phyloP scores from a whole-genome alignment of 225 moss, liverwort and hornwort species.

The Lunularia cruciata region DNA sequence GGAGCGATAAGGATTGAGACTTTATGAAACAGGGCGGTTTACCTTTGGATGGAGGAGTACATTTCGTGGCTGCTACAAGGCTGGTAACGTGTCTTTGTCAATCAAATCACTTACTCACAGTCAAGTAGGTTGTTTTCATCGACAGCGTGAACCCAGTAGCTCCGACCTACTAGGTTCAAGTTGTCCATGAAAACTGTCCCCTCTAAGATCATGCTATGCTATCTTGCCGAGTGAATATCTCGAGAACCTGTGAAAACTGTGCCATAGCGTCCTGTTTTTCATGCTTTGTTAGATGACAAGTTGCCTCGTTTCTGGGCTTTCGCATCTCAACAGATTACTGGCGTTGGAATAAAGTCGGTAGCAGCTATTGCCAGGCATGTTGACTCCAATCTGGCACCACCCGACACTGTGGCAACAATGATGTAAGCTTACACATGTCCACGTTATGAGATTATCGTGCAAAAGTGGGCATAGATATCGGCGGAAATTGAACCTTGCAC shows the following conservation, averaged over 20 bases:
- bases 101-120: no score
- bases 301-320: not conserved
- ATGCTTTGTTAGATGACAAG: not conserved
- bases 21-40: constrained; percentile 61
- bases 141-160: no score
- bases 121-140: no score
- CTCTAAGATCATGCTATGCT: not conserved
- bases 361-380: constrained; percentile 65
- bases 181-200: not conserved
- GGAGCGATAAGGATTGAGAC: not conserved
- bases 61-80: constrained; percentile 77
- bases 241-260: not conserved
- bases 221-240: not conserved
- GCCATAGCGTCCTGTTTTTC: not conserved
- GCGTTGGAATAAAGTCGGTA: constrained; percentile 71
- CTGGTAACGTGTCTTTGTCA: constrained; percentile 58
- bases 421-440: constrained; percentile 48
- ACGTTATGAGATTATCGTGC: no score
- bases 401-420: constrained; percentile 68
- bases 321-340: constrained; percentile 59
- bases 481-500: no score
- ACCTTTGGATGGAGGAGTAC: constrained; percentile 82
- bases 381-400: constrained; percentile 59
- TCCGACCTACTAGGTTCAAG: no score
- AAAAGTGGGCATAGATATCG: no score